Base-by-base conservation (phyloP, 805 yeast genomes). In the Candida oleophila region DNA sequence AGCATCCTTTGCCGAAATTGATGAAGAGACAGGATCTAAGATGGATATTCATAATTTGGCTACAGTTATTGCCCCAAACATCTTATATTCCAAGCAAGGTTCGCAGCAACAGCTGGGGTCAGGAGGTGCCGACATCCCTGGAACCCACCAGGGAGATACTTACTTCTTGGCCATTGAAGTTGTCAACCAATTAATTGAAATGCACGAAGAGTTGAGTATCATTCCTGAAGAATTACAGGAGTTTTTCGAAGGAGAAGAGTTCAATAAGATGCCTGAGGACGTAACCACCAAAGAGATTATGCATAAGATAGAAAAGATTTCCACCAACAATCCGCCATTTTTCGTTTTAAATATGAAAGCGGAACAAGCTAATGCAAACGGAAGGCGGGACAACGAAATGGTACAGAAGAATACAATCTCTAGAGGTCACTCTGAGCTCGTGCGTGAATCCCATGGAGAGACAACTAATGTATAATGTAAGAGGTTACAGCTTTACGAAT, bases 1-100 rank as follows among this genome's bases (percentile, higher is more conserved):
- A 2, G 89, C 98, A 0, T 88, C 98, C 2, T 94, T 94, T 68
- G 87, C 97, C 1, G 91, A 89, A 55, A 81, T 91, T 50, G 97
- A 90, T 59, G 95, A 89, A 56, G 91, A 87, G 54, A 80, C 82
- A 19, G 78, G 78, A 0, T 89, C 97, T 2, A 94, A 92, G 69
- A 94, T 94, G 99, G 97, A 92, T 62, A 81, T 87, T 30, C 96
- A 90, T 61, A 94, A 94, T 63, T 74, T 94, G 52, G 96, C 99
- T 1, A 94, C 98, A 0, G 99, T 94, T 2, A 77, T 94, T 42
- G 87, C 97, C 0, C 99, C 99, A 1, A 94, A 91, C 59, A 83
- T 94, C 39, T 72, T 95, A 36, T 85, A 85, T 55, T 66, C 85
- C 1, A 78, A 76, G 50, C 80, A 76, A 11, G 57, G 56, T 3